Evolutionary conservation across 148 eudicot genomes (phyloP).

Genomic region (Gaultheria prostrata): DNA sequence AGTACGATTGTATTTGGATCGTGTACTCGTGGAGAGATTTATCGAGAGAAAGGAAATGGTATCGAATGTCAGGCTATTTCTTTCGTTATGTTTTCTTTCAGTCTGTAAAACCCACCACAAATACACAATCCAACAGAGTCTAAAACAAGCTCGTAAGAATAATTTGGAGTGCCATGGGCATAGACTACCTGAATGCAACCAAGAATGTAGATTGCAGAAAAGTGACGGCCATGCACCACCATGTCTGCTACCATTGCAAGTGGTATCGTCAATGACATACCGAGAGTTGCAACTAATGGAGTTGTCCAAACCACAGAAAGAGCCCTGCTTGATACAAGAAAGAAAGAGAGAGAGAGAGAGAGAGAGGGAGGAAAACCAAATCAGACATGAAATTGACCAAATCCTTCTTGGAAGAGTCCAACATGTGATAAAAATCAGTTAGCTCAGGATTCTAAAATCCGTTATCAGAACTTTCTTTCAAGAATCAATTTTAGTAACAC

Average conservation of each 20-base stretch:
- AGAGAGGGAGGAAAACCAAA: neutral
- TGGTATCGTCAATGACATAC: constrained; percentile 48
- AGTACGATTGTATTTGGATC: neutral
- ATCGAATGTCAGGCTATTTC: neutral
- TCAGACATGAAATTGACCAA: neutral
- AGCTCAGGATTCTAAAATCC: neutral
- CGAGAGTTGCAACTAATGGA: constrained; percentile 38
- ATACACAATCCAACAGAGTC: neutral
- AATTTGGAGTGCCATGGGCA: neutral
- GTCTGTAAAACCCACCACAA: neutral
- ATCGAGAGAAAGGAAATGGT: neutral
- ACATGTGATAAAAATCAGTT: neutral
- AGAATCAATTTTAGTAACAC: neutral
- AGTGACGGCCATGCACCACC: constrained; percentile 38
- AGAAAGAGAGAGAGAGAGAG: neutral
- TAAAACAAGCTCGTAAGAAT: neutral
- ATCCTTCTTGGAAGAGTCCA: neutral
- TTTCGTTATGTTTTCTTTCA: neutral
- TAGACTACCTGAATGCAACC: constrained; percentile 38
- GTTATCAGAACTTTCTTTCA: neutral
- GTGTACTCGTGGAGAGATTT: neutral
- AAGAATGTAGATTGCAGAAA: constrained; percentile 36
- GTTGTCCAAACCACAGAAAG: constrained; percentile 46
- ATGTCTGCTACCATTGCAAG: constrained; percentile 46
- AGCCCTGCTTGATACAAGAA: constrained; percentile 26